A percentile compares a stretch with the other conserved stretches of the same genome.
Evolutionary conservation across 176 grass and related monocot species (phyloP).

Genomic region (Pontederia paniculata): DNA sequence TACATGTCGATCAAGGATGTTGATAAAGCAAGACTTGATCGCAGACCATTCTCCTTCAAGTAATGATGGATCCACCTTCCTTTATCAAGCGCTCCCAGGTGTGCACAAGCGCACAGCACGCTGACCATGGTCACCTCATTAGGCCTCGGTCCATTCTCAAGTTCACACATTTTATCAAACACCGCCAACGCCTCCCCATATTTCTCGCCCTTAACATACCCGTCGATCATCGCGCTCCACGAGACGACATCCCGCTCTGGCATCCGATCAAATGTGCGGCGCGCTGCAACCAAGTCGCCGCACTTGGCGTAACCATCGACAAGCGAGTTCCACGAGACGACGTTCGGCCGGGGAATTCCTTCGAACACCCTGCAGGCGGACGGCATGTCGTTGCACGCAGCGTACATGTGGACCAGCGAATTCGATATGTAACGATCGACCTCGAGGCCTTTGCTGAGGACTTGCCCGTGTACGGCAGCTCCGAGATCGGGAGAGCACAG

Average conservation of each 20-base stretch:
- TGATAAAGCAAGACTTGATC: slow-evolving; percentile 21
- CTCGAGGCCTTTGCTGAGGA: slow-evolving; percentile 8
- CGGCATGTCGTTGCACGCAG: slow-evolving; percentile 17
- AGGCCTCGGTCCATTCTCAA: slow-evolving; percentile 5
- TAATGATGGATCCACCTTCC: slow-evolving; percentile 35
- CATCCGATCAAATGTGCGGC: slow-evolving; percentile 31
- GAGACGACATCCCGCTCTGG: slow-evolving; percentile 46
- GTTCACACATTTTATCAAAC: slow-evolving; percentile 39
- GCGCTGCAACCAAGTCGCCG: slow-evolving; percentile 29
- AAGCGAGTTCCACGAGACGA: slow-evolving; percentile 52
- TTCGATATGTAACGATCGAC: slow-evolving; percentile 19
- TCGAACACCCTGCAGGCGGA: slow-evolving; percentile 51
- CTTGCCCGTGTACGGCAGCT: slow-evolving; percentile 6
- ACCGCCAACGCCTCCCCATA: slow-evolving; percentile 29
- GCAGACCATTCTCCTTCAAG: slow-evolving; percentile 29
- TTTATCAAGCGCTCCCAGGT: slow-evolving; percentile 38
- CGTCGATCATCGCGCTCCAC: slow-evolving; percentile 58
- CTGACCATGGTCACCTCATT: slow-evolving; percentile 55
- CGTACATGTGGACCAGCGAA: slow-evolving; percentile 33
- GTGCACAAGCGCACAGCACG: slow-evolving; percentile 42
- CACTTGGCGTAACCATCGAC: slow-evolving; percentile 68
- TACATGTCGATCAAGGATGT: slow-evolving; percentile 64
- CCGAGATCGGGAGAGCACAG: slow-evolving; percentile 1
- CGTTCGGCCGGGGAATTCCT: slow-evolving; percentile 33
- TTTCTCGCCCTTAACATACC: slow-evolving; percentile 48